Evolutionary conservation across 169 alveolate species (phyloP).

Genomic region (Cryptosporidium xiaoi): DNA sequence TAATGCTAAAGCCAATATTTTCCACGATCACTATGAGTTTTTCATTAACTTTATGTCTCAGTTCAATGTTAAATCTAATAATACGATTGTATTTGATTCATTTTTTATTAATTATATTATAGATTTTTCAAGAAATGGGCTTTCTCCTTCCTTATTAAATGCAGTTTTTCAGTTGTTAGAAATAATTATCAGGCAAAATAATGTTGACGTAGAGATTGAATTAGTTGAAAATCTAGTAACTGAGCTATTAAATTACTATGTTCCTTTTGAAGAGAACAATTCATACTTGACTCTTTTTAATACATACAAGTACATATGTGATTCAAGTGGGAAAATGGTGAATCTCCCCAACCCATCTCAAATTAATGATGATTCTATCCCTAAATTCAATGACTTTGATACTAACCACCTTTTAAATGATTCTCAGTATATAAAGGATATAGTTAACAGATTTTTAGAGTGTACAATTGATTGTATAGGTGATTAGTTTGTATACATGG

Average conservation of each 20-base stretch:
- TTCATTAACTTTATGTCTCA: constrained; percentile 1
- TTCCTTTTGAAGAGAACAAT: constrained; percentile 28
- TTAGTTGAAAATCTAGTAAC: neutral
- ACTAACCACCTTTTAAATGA: neutral
- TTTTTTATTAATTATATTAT: neutral
- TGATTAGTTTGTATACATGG: neutral
- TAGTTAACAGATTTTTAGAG: constrained; percentile 15
- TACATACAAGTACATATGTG: constrained; percentile 5
- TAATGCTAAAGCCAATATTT: neutral
- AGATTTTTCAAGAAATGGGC: constrained; percentile 11
- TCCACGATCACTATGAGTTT: constrained; percentile 19
- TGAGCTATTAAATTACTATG: neutral
- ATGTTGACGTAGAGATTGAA: constrained; percentile 1
- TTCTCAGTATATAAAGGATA: neutral
- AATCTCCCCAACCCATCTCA: constrained; percentile 17
- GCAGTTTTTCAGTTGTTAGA: constrained; percentile 5
- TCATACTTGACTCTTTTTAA: neutral
- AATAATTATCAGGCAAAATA: neutral
- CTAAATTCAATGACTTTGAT: neutral
- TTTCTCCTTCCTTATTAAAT: constrained; percentile 11
- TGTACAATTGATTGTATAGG: constrained; percentile 53
- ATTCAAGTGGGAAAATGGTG: neutral
- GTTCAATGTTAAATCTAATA: neutral
- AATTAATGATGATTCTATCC: constrained; percentile 14
- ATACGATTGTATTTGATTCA: neutral